A percentile compares a stretch with the other conserved stretches of the same genome.
These are phyloP conservation scores for Penicillium silybi DNA, from an alignment of 495 filamentous ascomycete genomes.

Conservation along the genomic window DNA sequence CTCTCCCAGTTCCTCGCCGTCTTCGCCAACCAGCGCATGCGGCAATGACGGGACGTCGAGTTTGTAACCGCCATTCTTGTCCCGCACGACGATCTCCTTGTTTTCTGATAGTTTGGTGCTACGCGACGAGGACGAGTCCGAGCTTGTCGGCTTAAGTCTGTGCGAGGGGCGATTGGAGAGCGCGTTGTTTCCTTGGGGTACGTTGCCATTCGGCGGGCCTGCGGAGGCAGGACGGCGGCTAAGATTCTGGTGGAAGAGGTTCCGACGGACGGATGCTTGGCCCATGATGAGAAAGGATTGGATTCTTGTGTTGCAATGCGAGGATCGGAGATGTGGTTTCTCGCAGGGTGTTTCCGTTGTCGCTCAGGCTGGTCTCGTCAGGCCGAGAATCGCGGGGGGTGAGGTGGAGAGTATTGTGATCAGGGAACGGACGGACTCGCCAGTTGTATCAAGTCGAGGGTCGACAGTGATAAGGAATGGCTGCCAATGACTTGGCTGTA, in stretches of 20 bases:
- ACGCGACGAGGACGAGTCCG: conserved; percentile 33
- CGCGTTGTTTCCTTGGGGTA: conserved; percentile 13
- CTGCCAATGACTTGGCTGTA: background rate
- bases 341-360: background rate
- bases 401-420: background rate
- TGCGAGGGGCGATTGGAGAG: conserved; percentile 29
- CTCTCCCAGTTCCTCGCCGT: conserved; percentile 49
- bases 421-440: background rate
- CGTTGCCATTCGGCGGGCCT: conserved; percentile 20
- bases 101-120: conserved; percentile 41
- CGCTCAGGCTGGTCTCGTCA: background rate
- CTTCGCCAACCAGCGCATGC: conserved; percentile 46
- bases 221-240: conserved; percentile 60
- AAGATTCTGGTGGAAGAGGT: conserved; percentile 69
- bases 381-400: background rate
- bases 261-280: conserved; percentile 56
- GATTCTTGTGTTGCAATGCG: background rate
- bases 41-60: conserved; percentile 62
- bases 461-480: background rate
- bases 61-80: conserved; percentile 71
- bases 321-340: background rate
- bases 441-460: background rate
- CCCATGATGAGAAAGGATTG: conserved; percentile 19
- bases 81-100: conserved; percentile 69
- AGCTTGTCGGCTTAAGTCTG: conserved; percentile 34